phyloP scores from a whole-genome alignment of 2,329 filamentous ascomycete species.

The Thermoascus crustaceus region DNA sequence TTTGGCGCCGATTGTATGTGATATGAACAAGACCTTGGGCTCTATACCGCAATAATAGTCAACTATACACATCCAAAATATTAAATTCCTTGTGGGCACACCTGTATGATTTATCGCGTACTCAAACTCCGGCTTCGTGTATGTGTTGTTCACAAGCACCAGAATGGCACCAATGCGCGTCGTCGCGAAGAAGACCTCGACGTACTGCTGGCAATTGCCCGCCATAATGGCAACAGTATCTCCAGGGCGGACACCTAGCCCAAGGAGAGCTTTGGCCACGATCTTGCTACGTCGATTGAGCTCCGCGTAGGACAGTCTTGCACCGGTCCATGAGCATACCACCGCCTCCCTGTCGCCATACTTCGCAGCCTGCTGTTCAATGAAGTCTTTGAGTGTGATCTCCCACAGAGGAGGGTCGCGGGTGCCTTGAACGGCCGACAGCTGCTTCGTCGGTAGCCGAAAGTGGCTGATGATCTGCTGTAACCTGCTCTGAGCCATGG shows the following conservation, averaged over 20 bases:
- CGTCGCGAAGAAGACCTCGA: constrained; percentile 65
- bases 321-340: constrained; percentile 67
- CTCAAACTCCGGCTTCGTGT: constrained; percentile 63
- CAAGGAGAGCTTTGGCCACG: constrained; percentile 58
- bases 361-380: constrained; percentile 61
- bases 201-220: constrained; percentile 49
- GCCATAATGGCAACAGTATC: constrained; percentile 71
- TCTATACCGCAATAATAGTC: constrained; percentile 37
- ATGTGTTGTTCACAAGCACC: constrained; percentile 76
- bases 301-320: constrained; percentile 63
- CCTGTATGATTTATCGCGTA: constrained; percentile 64
- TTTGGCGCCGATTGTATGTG: constrained; percentile 59
- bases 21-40: constrained; percentile 66
- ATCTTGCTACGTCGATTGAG: constrained; percentile 54
- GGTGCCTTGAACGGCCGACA: constrained; percentile 59
- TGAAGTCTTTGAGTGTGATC: constrained; percentile 62
- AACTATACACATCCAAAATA: too few relatives aligned
- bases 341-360: constrained; percentile 60
- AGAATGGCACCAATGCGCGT: constrained; percentile 58
- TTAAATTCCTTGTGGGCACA: constrained; percentile 27
- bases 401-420: constrained; percentile 62
- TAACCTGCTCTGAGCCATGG: too few relatives aligned
- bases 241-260: constrained; percentile 58
- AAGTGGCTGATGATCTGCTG: too few relatives aligned
- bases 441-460: too few relatives aligned